Percentiles rank a stretch among this genome's conserved stretches.
Conservation (phyloP, 441 rosid genomes). For the Theobroma grandiflorum region DNA sequence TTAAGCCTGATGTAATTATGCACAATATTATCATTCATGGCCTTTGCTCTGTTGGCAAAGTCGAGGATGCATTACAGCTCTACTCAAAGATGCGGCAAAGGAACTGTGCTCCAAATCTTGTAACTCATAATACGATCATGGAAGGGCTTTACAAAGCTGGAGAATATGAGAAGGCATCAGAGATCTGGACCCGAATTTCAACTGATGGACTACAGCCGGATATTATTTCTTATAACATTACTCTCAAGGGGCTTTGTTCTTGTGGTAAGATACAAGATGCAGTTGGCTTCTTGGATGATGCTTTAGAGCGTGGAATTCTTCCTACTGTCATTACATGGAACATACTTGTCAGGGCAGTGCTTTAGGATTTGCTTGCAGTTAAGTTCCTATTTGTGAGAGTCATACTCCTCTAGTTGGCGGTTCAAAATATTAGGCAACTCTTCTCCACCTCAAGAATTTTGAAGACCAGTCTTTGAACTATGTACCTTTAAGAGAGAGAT, state of each 20-base stretch:
- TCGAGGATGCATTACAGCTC: slow-evolving; percentile 65
- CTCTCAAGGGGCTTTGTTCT: slow-evolving; percentile 79
- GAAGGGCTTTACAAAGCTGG: slow-evolving; percentile 75
- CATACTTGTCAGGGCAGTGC: slow-evolving; percentile 80
- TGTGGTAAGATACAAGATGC: slow-evolving; percentile 65
- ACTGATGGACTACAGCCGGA: slow-evolving; percentile 67
- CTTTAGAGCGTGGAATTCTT: slow-evolving; percentile 60
- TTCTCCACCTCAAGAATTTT: neutral
- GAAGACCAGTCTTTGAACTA: slow-evolving; percentile 11
- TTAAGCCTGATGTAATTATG: slow-evolving; percentile 73
- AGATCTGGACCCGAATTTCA: slow-evolving; percentile 69
- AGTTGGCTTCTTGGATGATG: slow-evolving; percentile 64
- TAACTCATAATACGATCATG: slow-evolving; percentile 85
- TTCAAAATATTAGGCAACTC: neutral
- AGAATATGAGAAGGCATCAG: slow-evolving; percentile 61
- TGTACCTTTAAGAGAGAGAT: slow-evolving; percentile 10
- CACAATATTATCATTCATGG: slow-evolving; percentile 88
- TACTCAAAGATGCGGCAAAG: slow-evolving; percentile 61
- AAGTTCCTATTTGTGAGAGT: neutral
- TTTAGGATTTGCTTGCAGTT: slow-evolving; percentile 25
- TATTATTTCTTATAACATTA: slow-evolving; percentile 81
- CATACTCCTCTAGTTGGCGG: slow-evolving; percentile 1
- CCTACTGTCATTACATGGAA: slow-evolving; percentile 79
- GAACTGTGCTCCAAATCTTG: slow-evolving; percentile 74
- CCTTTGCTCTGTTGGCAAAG: slow-evolving; percentile 74